Conservation (phyloP, 2,329 filamentous ascomycete genomes). For the Penicillium psychrosexuale region DNA sequence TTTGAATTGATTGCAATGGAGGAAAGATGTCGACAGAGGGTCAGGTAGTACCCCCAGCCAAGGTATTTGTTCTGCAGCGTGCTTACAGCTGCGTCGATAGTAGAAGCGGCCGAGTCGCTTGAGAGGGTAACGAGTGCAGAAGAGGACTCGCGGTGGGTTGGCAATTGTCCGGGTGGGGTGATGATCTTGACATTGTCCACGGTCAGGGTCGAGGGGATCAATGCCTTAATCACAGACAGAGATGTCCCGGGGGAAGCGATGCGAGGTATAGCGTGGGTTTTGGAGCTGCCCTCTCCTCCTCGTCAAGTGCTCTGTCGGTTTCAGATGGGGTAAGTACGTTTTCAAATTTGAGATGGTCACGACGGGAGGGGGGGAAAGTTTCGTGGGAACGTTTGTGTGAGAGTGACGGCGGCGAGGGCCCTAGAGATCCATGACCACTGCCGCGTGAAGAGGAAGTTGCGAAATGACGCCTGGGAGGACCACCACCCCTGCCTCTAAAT, state of each 20-base stretch:
- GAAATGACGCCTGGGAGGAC: constrained; percentile 62
- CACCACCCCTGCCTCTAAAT: constrained; percentile 34
- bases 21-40: constrained; percentile 76
- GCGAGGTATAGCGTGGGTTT: constrained; percentile 56
- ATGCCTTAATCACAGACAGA: constrained; percentile 48
- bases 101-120: constrained; percentile 74
- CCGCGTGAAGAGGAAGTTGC: constrained; percentile 43
- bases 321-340: constrained; percentile 43
- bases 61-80: constrained; percentile 78
- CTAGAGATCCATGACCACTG: constrained; percentile 51
- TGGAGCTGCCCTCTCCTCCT: constrained; percentile 48
- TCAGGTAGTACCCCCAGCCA: constrained; percentile 78
- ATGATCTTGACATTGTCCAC: constrained; percentile 74
- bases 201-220: constrained; percentile 54
- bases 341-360: constrained; percentile 40
- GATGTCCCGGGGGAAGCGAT: constrained; percentile 54
- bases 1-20: constrained; percentile 64
- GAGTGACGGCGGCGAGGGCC: constrained; percentile 41
- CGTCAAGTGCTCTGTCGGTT: constrained; percentile 40
- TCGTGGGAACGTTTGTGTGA: constrained; percentile 47
- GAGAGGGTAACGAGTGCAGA: constrained; percentile 78
- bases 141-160: constrained; percentile 65
- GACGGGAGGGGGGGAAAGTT: constrained; percentile 40
- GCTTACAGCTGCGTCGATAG: constrained; percentile 78
- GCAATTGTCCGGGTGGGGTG: constrained; percentile 48